These are phyloP conservation scores for Brassica incana DNA, from an alignment of 345 rosid genomes.

Conservation along the genomic window DNA sequence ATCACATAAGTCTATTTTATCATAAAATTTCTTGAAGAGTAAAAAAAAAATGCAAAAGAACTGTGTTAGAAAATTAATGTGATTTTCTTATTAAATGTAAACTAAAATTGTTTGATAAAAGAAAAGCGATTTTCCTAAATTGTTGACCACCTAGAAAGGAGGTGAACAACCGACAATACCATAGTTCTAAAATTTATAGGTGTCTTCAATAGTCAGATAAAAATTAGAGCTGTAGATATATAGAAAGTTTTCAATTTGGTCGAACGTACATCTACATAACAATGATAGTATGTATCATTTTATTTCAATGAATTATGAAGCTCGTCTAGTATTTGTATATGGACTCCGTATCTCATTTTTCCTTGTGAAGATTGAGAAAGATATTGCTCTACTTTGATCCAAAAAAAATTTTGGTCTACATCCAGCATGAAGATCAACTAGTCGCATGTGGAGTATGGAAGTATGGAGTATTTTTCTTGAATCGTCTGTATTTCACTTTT, in stretches of 20 bases:
- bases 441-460: not conserved
- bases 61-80: not conserved
- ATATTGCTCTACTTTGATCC: not conserved
- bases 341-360: constrained; percentile 3
- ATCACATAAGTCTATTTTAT: not conserved
- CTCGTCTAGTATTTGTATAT: not conserved
- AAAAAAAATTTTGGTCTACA: not conserved
- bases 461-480: not conserved
- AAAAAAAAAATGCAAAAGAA: not conserved
- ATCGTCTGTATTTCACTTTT: not conserved
- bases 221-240: not conserved
- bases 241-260: not conserved
- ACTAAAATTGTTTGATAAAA: not conserved
- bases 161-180: not conserved
- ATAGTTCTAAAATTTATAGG: not conserved
- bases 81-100: not conserved
- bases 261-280: not conserved
- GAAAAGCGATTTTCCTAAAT: not conserved
- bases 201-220: not conserved
- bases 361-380: not conserved
- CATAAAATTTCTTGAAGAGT: not conserved
- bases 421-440: not conserved
- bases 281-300: not conserved
- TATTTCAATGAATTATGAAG: not conserved
- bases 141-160: not conserved